Evolutionary conservation across 2,329 filamentous ascomycete species (phyloP).

Genomic region (Cladosporium velox): DNA sequence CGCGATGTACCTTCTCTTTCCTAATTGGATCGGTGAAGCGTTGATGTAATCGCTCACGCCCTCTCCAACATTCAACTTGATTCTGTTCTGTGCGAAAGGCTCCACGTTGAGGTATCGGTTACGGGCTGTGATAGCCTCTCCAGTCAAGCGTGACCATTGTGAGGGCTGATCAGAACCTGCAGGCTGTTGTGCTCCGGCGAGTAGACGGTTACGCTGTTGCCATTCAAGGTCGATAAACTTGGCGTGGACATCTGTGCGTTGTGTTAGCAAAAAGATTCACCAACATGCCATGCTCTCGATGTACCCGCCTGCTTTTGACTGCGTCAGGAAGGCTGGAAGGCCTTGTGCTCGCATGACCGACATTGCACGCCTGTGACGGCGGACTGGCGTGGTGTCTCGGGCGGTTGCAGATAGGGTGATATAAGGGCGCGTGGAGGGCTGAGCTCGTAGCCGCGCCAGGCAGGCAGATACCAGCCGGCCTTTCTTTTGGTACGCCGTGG

Average conservation of each 20-base stretch:
- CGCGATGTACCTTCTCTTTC: constrained; percentile 72
- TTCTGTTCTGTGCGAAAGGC: constrained; percentile 82
- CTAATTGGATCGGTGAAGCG: constrained; percentile 49
- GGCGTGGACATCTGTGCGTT: constrained; percentile 53
- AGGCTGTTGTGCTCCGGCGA: constrained; percentile 45
- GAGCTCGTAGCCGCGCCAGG: constrained; percentile 6
- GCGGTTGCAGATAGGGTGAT: constrained; percentile 21
- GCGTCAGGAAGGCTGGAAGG: constrained; percentile 57
- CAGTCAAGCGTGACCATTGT: constrained; percentile 60
- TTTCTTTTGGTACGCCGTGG: constrained; percentile 10
- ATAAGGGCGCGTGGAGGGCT: constrained; percentile 1
- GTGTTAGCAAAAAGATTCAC: constrained; percentile 11
- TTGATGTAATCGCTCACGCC: constrained; percentile 59
- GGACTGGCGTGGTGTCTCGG: constrained; percentile 20
- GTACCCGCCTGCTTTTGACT: constrained; percentile 51
- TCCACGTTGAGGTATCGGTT: constrained; percentile 91
- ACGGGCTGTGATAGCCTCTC: constrained; percentile 59
- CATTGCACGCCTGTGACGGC: constrained; percentile 23
- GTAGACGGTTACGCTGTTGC: constrained; percentile 58
- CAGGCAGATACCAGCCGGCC: constrained; percentile 14
- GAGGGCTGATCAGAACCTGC: constrained; percentile 47
- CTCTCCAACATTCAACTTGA: constrained; percentile 76
- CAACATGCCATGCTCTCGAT: constrained; percentile 6
- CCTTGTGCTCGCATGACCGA: constrained; percentile 23
- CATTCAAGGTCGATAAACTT: constrained; percentile 65